A percentile compares a stretch with the other conserved stretches of the same genome.
Conservation (phyloP, 108 stramenopile species). For the Cyclotella cryptica region DNA sequence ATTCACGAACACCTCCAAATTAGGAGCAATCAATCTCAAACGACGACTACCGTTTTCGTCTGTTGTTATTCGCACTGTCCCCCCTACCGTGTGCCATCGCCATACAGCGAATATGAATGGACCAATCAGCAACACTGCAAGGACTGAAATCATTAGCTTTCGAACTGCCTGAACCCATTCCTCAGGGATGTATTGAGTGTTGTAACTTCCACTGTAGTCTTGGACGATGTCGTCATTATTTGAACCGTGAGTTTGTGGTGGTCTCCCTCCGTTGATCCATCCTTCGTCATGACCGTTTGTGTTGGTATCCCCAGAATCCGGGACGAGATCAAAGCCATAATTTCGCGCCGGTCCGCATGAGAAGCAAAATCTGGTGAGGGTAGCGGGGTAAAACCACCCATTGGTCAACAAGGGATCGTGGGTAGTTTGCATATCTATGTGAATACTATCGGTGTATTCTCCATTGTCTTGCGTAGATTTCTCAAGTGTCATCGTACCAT, state of each 20-base stretch:
- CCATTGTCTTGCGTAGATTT: slow-evolving; percentile 24
- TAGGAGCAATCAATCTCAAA: slow-evolving; percentile 38
- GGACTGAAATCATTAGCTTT: slow-evolving; percentile 36
- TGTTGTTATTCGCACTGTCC: slow-evolving; percentile 29
- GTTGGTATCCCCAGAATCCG: not conserved
- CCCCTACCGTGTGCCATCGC: slow-evolving; percentile 44
- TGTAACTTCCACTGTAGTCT: not conserved
- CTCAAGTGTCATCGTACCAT: not conserved
- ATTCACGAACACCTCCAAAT: slow-evolving; percentile 37
- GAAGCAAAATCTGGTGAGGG: slow-evolving; percentile 40
- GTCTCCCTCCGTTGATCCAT: not conserved
- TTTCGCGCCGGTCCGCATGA: slow-evolving; percentile 22
- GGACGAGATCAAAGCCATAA: slow-evolving; percentile 19
- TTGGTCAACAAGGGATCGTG: slow-evolving; percentile 22
- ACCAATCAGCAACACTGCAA: slow-evolving; percentile 30
- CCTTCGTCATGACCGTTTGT: not conserved
- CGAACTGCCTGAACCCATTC: slow-evolving; percentile 42
- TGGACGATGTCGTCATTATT: not conserved
- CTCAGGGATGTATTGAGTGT: slow-evolving; percentile 1
- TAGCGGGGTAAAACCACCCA: slow-evolving; percentile 46
- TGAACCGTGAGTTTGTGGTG: not conserved
- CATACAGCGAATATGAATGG: slow-evolving; percentile 29
- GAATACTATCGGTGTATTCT: slow-evolving; percentile 11
- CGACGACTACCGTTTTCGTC: slow-evolving; percentile 43
- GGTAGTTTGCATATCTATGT: not conserved